A percentile compares a stretch with the other conserved stretches of the same genome.
phyloP scores from a whole-genome alignment of 2,329 filamentous ascomycete genomes.

The Zasmidium angulare region DNA sequence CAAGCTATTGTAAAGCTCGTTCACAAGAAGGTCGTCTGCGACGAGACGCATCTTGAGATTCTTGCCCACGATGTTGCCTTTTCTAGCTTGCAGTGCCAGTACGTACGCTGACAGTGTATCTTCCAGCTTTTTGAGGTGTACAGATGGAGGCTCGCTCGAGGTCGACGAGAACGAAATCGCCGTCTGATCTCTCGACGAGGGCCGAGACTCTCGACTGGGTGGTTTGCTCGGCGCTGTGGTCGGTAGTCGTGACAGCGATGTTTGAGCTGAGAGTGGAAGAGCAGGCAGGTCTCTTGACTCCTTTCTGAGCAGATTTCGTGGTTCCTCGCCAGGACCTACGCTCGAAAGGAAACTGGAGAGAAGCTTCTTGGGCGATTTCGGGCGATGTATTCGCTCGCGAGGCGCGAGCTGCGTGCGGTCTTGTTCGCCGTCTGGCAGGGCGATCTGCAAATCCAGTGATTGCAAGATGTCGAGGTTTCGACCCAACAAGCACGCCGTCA shows the following conservation, averaged over 20 bases:
- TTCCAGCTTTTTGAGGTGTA: slow-evolving; percentile 72
- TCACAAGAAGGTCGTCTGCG: slow-evolving; percentile 77
- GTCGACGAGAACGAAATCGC: slow-evolving; percentile 52
- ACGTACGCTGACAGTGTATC: slow-evolving; percentile 83
- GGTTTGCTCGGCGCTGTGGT: slow-evolving; percentile 37
- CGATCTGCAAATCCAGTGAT: slow-evolving; percentile 51
- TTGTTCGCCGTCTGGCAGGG: slow-evolving; percentile 19
- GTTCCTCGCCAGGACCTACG: slow-evolving; percentile 49
- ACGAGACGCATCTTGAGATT: slow-evolving; percentile 67
- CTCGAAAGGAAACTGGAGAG: slow-evolving; percentile 74
- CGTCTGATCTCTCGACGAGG: slow-evolving; percentile 33
- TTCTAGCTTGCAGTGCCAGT: slow-evolving; percentile 76
- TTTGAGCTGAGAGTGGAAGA: slow-evolving; percentile 25
- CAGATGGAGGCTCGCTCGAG: slow-evolving; percentile 42
- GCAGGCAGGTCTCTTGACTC: slow-evolving; percentile 23
- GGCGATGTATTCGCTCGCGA: slow-evolving; percentile 62
- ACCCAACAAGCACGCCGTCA: slow-evolving; percentile 69
- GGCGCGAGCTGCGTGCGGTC: slow-evolving; percentile 14
- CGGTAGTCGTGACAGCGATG: slow-evolving; percentile 20
- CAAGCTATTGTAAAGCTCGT: slow-evolving; percentile 85
- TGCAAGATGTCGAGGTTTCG: slow-evolving; percentile 77
- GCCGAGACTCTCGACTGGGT: slow-evolving; percentile 38
- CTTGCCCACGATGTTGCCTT: slow-evolving; percentile 81
- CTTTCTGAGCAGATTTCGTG: slow-evolving; percentile 28
- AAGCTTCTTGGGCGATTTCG: slow-evolving; percentile 86